Evolutionary conservation across 768 basidiomycete genomes (phyloP).

Genomic region (Calocybe cyanea): DNA sequence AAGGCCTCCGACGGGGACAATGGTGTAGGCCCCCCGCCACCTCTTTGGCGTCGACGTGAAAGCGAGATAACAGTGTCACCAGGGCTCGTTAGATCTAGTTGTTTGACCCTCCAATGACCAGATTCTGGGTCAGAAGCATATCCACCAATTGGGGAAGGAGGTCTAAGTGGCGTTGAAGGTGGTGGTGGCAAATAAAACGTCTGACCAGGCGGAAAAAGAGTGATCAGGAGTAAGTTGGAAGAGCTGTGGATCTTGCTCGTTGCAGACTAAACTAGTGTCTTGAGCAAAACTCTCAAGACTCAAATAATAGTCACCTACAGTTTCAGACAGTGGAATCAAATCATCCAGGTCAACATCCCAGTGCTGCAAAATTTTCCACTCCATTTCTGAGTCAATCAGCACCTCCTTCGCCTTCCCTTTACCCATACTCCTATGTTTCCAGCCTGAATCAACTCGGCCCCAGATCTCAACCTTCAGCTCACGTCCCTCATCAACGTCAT

Average conservation of each 20-base stretch:
- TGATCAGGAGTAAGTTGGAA: constrained; percentile 70
- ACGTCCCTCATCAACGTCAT: constrained; percentile 52
- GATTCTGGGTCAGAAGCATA: constrained; percentile 74
- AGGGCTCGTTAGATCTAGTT: constrained; percentile 15
- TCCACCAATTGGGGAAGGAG: constrained; percentile 56
- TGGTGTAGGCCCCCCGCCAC: constrained; percentile 16
- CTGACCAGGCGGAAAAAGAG: constrained; percentile 57
- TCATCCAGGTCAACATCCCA: constrained; percentile 64
- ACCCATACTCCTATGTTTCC: constrained; percentile 28
- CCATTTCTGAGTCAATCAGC: constrained; percentile 15
- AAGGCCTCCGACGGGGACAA: constrained; percentile 13
- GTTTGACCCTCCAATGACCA: constrained; percentile 40
- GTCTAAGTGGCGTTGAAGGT: constrained; percentile 29
- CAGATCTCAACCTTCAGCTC: constrained; percentile 61
- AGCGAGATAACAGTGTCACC: constrained; percentile 12
- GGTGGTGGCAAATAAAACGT: constrained; percentile 54
- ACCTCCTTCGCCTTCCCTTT: constrained; percentile 39
- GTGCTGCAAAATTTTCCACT: constrained; percentile 65
- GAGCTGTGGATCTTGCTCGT: constrained; percentile 43
- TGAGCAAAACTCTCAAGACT: constrained; percentile 11
- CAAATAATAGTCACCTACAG: constrained; percentile 42
- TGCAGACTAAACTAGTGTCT: constrained; percentile 22
- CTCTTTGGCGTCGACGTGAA: constrained; percentile 30
- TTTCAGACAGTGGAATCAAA: constrained; percentile 53
- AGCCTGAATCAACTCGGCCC: constrained; percentile 38